These are phyloP conservation scores for Amphibolis antarctica DNA, from an alignment of 106 monocot genomes.

Conservation along the genomic window DNA sequence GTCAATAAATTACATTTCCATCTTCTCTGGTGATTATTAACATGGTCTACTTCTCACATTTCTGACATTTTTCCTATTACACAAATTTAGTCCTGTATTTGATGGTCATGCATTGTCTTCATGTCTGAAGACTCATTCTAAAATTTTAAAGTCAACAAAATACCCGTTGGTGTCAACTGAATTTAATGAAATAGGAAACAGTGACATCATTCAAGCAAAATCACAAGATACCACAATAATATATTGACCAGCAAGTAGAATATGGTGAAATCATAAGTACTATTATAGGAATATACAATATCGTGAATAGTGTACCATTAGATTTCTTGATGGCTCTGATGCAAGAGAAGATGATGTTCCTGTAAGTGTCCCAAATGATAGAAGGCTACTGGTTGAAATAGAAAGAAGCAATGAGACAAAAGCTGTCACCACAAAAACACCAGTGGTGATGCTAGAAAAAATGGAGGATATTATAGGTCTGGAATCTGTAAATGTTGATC, in stretches of 20 bases:
- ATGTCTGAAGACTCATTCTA: no score
- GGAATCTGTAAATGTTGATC: constrained; percentile 38
- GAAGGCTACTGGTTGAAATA: constrained; percentile 66
- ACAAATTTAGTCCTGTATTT: no score
- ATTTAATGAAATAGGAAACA: no score
- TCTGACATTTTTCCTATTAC: no score
- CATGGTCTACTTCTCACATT: no score
- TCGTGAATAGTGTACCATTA: constrained; percentile 38
- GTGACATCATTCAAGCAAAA: background rate
- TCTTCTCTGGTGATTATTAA: no score
- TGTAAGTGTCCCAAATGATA: constrained; percentile 51
- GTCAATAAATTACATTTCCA: no score
- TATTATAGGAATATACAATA: background rate
- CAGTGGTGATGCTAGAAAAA: constrained; percentile 49
- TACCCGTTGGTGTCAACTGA: no score
- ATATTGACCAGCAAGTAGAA: no score
- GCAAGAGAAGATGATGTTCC: constrained; percentile 40
- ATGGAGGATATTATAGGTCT: constrained; percentile 47
- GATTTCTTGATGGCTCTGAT: constrained; percentile 74
- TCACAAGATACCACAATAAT: background rate
- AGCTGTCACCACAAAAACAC: constrained; percentile 39
- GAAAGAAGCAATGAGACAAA: constrained; percentile 45
- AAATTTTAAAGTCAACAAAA: no score
- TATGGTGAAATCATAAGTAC: no score
- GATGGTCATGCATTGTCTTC: no score